Evolutionary conservation across 1,284 basidiomycete species (phyloP).

Genomic region (Sporisorium reilianum): DNA sequence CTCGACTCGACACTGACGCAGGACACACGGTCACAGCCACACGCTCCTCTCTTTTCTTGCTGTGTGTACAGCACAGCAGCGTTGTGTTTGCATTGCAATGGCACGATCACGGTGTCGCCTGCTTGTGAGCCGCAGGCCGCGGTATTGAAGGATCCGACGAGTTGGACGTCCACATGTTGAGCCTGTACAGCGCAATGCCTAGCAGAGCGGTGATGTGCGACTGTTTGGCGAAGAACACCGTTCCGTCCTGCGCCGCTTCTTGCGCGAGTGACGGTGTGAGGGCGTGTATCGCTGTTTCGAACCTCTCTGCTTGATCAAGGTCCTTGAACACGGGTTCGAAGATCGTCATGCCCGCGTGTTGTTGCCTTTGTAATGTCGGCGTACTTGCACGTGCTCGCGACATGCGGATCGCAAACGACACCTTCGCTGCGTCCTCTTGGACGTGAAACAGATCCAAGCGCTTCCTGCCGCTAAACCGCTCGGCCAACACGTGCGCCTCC

Average conservation of each 20-base stretch:
- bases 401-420: constrained; percentile 3
- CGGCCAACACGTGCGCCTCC: constrained; percentile 10
- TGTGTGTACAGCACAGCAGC: no score
- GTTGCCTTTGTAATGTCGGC: background rate
- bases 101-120: background rate
- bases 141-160: background rate
- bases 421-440: background rate
- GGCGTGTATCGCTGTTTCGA: background rate
- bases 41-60: no score
- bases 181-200: constrained; percentile 34
- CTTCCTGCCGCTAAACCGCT: constrained; percentile 7
- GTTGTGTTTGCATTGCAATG: no score
- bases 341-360: background rate
- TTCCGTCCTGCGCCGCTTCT: background rate
- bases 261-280: background rate
- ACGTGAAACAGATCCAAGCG: constrained; percentile 10
- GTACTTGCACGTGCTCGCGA: background rate
- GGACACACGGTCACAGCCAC: no score
- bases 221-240: constrained; percentile 8
- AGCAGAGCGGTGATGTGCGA: constrained; percentile 20
- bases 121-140: background rate
- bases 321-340: constrained; percentile 18
- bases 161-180: constrained; percentile 24
- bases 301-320: background rate
- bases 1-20: no score